Evolutionary conservation across 2,329 filamentous ascomycete species (phyloP), one percentile per base, ranked within the genome.

Genomic region (Fusarium goolgardi): DNA sequence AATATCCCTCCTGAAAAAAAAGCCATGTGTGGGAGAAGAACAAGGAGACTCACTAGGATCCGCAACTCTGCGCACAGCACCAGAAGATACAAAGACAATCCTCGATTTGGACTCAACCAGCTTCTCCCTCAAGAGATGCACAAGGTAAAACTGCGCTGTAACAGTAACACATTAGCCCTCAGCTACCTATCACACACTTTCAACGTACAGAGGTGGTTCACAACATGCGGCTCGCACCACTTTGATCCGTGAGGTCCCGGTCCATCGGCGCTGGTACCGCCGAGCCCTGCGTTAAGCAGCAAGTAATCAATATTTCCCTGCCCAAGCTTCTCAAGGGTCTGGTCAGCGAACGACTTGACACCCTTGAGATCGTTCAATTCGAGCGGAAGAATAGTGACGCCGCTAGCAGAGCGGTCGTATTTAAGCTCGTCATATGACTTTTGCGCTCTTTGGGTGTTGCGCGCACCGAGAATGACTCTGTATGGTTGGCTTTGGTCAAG

Each of bases 111-210:
- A 85, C 6, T 77, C 75, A 6, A 81, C 78, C 18, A 86, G 67
- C 69, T 84, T 85, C 21, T 84, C 79, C 5, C 78, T 78, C 29
- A 87, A 72, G 5, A 85, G 75, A 64, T 86, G 84, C 0, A 80
- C 73, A 1, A 87, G 78, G 57, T 86, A 86, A 69, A 86, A 84
- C 57, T 86, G 85, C 6, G 85, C 84, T 86, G 52, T 32, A 20
- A 10, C 4, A 16, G 51, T 35, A 18, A 12, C 5, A 16, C 12
- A 46, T 71, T 15, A 74, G 69, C 16, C 27, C 20, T n/a, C n/a
- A 23, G 18, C 21, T 23, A 23, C 16, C 23, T 39, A 12, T 39
- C 35, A 39, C 35, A 31, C 5, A 23, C 2, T 21, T 25, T 12
- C 9, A 4, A 57, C 80, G 69, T 53, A 86, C 84, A 82, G 11